Conservation (phyloP, 2,329 filamentous ascomycete species). For the Claviceps sp. region DNA sequence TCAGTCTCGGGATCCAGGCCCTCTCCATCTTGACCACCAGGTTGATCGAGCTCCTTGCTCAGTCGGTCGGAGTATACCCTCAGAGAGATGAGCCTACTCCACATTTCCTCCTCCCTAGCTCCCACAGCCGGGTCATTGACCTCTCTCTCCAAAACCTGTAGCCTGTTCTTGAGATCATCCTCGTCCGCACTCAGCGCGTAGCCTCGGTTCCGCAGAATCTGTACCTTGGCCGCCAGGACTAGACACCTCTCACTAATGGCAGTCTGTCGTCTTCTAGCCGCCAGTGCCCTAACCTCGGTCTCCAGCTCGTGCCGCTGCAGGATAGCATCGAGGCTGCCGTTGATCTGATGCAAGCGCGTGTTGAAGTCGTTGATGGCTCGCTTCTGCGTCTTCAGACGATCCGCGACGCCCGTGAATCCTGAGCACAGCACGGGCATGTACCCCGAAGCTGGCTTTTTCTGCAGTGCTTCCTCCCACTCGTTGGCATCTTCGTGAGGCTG, state of each 20-base stretch:
- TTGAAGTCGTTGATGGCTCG: slow-evolving; percentile 57
- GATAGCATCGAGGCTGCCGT: slow-evolving; percentile 57
- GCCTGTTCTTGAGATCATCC: slow-evolving; percentile 61
- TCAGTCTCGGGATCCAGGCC: slow-evolving; percentile 57
- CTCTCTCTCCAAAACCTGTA: slow-evolving; percentile 53
- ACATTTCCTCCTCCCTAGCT: slow-evolving; percentile 71
- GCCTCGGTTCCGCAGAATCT: slow-evolving; percentile 67
- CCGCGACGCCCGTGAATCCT: slow-evolving; percentile 59
- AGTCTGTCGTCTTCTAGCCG: slow-evolving; percentile 59
- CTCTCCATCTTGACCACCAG: slow-evolving; percentile 41
- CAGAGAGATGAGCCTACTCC: slow-evolving; percentile 66
- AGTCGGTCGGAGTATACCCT: slow-evolving; percentile 60
- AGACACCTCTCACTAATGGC: slow-evolving; percentile 61
- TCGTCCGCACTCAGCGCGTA: slow-evolving; percentile 71
- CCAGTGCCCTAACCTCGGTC: slow-evolving; percentile 59
- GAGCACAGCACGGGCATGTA: slow-evolving; percentile 66
- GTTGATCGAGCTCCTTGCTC: slow-evolving; percentile 60
- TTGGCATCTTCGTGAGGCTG: slow-evolving; percentile 56
- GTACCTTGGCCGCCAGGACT: slow-evolving; percentile 63
- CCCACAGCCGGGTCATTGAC: slow-evolving; percentile 63
- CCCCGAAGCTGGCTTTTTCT: slow-evolving; percentile 62
- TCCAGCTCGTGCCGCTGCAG: slow-evolving; percentile 65
- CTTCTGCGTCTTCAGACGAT: slow-evolving; percentile 60
- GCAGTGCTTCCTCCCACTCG: slow-evolving; percentile 74
- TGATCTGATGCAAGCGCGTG: slow-evolving; percentile 64